Base-by-base conservation (phyloP, 1,284 basidiomycete species). In the Pseudozyma sp. region DNA sequence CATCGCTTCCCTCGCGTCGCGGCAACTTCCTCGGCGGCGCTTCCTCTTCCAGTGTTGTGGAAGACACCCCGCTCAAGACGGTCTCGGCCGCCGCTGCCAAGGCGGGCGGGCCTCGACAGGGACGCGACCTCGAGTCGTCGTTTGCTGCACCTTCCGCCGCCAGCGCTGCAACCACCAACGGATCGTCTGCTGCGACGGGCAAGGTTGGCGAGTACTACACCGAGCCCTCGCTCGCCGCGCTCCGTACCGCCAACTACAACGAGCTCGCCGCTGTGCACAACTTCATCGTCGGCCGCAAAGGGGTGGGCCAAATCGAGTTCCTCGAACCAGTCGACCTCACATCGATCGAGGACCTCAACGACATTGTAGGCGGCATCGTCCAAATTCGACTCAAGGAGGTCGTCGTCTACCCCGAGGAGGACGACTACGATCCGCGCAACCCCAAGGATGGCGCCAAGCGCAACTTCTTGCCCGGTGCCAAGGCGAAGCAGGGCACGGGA, bases 301-400 rank as follows among this genome's bases (percentile, higher is more conserved):
- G 94, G 46, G 97, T 91, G 78, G 96, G 97, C 49, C 89, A 94
- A 84, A 91, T 99, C 77, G 89, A 90, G 45, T 99, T 97, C 88
- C 87, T 94, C 47, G 91, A 94, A 65, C 80, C 80, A 7, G 96
- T 99, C 59, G 94, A 99, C 84, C 88, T 99, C 59, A 97, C 94
- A 17, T 90, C 91, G 24, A 87, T 97, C 52, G 87, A 90, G 17
- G 92, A 91, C 78, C 88, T 99, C 46, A 89, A 90, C 29, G 90
- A 91, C 57, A 88, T 99, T 34, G 87, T 94, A 6, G 97, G 95
- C n/a, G 90, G 91, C 59, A 88, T 94, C 67, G 90, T 99, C 42
- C 88, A 91, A 54, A 94, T 99, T 82, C 92, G 94, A 64, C 91
- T 94, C 83, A 92, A 93, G 86, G 93, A 97, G 84, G 92, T 93